phyloP scores from a whole-genome alignment of 768 basidiomycete species.

The Auriscalpium microsporum region DNA sequence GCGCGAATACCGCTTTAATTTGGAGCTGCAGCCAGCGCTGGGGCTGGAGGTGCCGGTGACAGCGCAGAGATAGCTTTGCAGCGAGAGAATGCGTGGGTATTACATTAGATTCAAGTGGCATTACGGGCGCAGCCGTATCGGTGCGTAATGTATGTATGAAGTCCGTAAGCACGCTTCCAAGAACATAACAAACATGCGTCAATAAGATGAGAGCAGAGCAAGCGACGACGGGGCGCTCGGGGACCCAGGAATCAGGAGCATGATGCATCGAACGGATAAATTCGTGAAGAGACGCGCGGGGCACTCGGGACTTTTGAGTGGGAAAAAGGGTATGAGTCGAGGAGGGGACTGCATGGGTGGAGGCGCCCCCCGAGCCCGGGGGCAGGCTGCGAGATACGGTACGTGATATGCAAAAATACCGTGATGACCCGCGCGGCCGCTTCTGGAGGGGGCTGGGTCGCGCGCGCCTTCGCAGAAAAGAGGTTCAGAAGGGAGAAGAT shows the following conservation, averaged over 20 bases:
- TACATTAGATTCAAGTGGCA: constrained; percentile 10
- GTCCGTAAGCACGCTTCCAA: constrained; percentile 16
- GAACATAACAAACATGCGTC: constrained; percentile 10
- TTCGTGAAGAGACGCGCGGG: background rate
- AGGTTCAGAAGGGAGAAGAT: too few relatives aligned
- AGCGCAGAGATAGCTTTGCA: background rate
- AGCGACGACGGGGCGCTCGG: constrained; percentile 6
- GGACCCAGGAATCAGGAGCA: background rate
- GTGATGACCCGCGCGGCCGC: constrained; percentile 1
- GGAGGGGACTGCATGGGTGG: constrained; percentile 10
- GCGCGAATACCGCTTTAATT: constrained; percentile 33
- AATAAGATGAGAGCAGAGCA: constrained; percentile 1
- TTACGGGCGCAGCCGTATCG: constrained; percentile 12
- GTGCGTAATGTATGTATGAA: constrained; percentile 2
- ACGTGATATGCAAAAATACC: constrained; percentile 17
- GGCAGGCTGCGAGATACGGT: constrained; percentile 9
- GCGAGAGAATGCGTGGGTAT: constrained; percentile 1
- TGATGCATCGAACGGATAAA: background rate
- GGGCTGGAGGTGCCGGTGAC: too few relatives aligned
- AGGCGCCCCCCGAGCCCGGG: constrained; percentile 6
- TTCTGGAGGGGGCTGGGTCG: background rate
- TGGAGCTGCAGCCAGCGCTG: background rate
- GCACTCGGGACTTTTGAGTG: background rate
- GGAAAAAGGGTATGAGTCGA: constrained; percentile 6
- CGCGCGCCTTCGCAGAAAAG: too few relatives aligned